phyloP scores from a whole-genome alignment of 2,329 filamentous ascomycete genomes.

The Sarocladiaceae sp. region DNA sequence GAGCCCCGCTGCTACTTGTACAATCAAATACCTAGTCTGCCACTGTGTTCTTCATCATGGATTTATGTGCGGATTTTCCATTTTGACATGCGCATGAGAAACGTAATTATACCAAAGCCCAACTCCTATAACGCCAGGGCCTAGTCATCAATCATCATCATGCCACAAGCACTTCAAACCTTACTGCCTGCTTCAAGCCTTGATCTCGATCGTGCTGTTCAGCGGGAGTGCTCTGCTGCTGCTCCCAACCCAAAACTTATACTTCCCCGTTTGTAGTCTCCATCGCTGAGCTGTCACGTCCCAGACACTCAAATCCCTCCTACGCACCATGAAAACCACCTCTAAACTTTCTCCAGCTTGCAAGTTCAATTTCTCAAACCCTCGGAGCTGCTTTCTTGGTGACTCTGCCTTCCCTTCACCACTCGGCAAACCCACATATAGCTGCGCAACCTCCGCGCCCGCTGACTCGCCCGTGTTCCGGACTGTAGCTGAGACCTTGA shows the following conservation, averaged over 20 bases:
- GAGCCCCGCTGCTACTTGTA: too few species aligned
- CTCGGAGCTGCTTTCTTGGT: constrained; percentile 54
- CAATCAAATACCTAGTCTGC: too few species aligned
- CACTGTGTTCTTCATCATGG: too few species aligned
- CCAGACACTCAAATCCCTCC: constrained; percentile 65
- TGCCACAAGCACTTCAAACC: neutral
- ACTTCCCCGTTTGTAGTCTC: constrained; percentile 29
- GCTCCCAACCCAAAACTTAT: constrained; percentile 20
- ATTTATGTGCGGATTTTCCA: too few species aligned
- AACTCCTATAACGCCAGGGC: neutral
- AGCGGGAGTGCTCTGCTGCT: constrained; percentile 7
- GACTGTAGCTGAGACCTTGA: constrained; percentile 30
- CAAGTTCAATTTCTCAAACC: constrained; percentile 59
- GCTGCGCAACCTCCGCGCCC: constrained; percentile 30
- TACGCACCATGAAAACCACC: constrained; percentile 51
- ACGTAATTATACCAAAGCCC: too few species aligned
- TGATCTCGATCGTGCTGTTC: neutral
- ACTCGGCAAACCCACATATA: constrained; percentile 28
- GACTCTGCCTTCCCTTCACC: constrained; percentile 41
- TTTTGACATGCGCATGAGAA: too few species aligned
- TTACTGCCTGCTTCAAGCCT: neutral
- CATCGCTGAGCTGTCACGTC: constrained; percentile 58
- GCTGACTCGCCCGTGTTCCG: constrained; percentile 39
- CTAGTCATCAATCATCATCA: neutral
- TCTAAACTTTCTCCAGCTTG: constrained; percentile 40